Evolutionary conservation across 139 green algal genomes (phyloP), one percentile per base, ranked within the genome.

Genomic region (Chlorella sp.): DNA sequence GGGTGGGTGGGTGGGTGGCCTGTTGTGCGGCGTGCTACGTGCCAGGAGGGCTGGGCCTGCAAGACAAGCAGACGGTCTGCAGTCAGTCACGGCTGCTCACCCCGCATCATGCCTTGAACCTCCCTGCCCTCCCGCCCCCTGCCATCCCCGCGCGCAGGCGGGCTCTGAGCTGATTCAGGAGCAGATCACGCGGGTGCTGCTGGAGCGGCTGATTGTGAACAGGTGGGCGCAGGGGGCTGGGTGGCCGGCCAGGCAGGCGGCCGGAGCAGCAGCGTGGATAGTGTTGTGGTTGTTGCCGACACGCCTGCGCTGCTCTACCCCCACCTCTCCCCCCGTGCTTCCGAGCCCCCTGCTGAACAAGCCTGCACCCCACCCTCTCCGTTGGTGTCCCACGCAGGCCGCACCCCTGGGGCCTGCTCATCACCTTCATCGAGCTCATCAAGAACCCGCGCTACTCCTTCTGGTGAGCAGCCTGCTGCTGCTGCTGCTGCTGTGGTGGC

Each of bases 381-480:
- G n/a, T n/a, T n/a, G n/a, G n/a, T n/a, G n/a, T 26, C 11, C 56
- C 34, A 21, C 75, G 57, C 78, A 85, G 91, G 62, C 91, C 91
- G n/a, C 94, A 97, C 88, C 94, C 94, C 44, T 98, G 95, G 94
- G 97, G 98, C 36, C 92, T 99, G 80, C 93, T 99, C 44, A 97
- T 99, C 89, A 99, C 97, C 32, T 99, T 99, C 92, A 99, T 99
- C 81, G 98, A 99, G 94, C 95, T 99, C 36, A 99, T 99, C 90
- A 99, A 99, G 92, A 99, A 99, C 90, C 94, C 94, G 62, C 86
- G 93, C n/a, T 99, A 99, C 93, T 94, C 93, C 71, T 99, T 99
- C 89, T 99, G 98, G 98, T 89, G 80, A 60, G 51, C 7, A 55
- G 7, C 44, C 11, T 7, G 7, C 44, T 17, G 44, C 44, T 55